Conservation (phyloP, 73 alveolate genomes). For the Symbiodinium pilosum region DNA sequence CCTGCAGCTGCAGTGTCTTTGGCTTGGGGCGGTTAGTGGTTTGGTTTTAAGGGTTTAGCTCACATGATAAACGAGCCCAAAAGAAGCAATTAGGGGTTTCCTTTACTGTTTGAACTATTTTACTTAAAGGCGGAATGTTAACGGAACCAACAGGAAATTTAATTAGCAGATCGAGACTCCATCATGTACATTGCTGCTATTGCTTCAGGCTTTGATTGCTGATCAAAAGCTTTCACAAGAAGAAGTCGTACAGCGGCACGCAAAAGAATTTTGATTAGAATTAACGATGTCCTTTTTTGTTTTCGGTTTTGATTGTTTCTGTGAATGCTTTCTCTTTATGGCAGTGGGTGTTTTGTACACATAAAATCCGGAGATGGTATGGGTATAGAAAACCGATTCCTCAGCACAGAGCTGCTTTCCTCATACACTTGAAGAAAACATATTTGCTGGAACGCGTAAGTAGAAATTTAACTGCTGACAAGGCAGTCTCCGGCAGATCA, state of each 20-base stretch:
- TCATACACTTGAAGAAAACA: background rate
- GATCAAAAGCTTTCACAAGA: too few relatives aligned
- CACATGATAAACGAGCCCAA: background rate
- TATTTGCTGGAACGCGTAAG: background rate
- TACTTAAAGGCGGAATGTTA: background rate
- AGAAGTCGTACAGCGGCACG: too few relatives aligned
- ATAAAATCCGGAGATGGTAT: too few relatives aligned
- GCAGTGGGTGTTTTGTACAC: too few relatives aligned
- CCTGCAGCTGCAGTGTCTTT: background rate
- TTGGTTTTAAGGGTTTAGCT: background rate
- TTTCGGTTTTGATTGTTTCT: too few relatives aligned
- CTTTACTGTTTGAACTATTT: too few relatives aligned
- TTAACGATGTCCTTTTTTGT: too few relatives aligned
- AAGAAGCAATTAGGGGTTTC: too few relatives aligned
- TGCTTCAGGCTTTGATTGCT: too few relatives aligned
- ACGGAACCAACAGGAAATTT: background rate
- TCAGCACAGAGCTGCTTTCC: background rate
- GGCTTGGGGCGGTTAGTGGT: background rate
- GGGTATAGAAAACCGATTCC: background rate
- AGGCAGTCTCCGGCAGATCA: background rate
- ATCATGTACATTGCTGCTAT: background rate
- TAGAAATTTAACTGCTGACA: background rate
- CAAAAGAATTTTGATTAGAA: too few relatives aligned
- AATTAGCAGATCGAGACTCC: background rate
- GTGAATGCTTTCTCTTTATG: too few relatives aligned